These are phyloP conservation scores for Nymphaea colorata DNA, from an alignment of 164 flowering plant species.

Conservation along the genomic window DNA sequence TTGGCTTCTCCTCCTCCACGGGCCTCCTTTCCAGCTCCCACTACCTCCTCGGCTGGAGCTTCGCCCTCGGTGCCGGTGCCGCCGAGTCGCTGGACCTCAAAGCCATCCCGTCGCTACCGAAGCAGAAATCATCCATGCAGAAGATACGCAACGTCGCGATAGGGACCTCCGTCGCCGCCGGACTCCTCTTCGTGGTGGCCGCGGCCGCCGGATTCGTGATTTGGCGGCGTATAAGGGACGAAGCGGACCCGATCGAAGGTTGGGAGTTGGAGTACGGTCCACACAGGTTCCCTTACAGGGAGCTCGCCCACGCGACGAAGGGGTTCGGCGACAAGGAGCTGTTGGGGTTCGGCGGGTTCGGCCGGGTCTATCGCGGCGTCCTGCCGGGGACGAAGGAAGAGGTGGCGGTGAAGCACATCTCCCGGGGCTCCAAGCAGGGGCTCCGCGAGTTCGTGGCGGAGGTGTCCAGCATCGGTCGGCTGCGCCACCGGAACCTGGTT, in stretches of 20 bases:
- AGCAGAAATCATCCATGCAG: constrained; percentile 17
- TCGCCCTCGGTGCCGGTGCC: constrained; percentile 26
- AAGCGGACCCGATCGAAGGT: constrained; percentile 27
- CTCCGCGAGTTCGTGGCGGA: constrained; percentile 46
- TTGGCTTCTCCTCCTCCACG: constrained; percentile 61
- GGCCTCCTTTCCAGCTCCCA: constrained; percentile 49
- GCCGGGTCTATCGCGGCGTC: constrained; percentile 44
- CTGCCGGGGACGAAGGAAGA: constrained; percentile 24
- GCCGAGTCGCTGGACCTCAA: constrained; percentile 24
- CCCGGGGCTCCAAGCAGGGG: constrained; percentile 54
- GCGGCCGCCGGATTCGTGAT: constrained; percentile 12
- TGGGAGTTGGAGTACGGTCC: constrained; percentile 57
- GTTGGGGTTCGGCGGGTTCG: constrained; percentile 52
- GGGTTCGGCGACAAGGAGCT: constrained; percentile 37
- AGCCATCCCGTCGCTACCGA: constrained; percentile 34
- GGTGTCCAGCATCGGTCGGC: constrained; percentile 45
- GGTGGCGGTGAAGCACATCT: constrained; percentile 51
- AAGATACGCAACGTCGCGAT: constrained; percentile 6
- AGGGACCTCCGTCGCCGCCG: constrained; percentile 17
- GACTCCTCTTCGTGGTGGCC: constrained; percentile 6
- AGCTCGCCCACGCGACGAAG: constrained; percentile 40
- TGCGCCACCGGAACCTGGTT: constrained; percentile 56
- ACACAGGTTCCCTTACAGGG: constrained; percentile 36
- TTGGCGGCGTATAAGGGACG: constrained; percentile 13
- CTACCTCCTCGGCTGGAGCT: constrained; percentile 55